Conservation (phyloP, 1,284 basidiomycete genomes). For the Sanghuangporus baumii region DNA sequence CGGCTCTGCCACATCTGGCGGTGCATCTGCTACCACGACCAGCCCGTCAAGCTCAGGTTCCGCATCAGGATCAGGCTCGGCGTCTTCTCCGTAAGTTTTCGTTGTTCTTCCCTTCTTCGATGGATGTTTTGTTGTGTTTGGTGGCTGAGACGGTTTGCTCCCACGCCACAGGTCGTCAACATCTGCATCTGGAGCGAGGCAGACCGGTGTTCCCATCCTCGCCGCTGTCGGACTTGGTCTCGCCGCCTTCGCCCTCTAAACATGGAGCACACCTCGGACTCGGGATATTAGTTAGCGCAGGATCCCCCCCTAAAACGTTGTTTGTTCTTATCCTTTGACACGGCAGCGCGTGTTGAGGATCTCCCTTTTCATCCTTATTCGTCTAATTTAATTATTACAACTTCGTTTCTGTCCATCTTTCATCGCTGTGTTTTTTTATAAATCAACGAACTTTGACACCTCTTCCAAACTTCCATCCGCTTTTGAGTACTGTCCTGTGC, state of each 20-base stretch:
- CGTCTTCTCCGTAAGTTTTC: not conserved
- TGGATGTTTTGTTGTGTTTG: not conserved
- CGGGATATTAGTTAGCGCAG: not conserved
- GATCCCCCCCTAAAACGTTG: not conserved
- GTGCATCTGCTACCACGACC: not conserved
- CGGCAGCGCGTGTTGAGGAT: not conserved
- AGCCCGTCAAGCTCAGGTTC: not conserved
- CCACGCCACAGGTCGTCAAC: not conserved
- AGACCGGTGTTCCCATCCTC: constrained; percentile 32
- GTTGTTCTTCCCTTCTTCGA: not conserved
- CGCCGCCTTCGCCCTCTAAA: constrained; percentile 36
- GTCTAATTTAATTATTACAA: not conserved
- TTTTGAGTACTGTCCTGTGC: not conserved
- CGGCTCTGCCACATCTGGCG: not conserved
- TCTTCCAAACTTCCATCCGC: not conserved
- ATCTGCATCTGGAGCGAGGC: constrained; percentile 21
- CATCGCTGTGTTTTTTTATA: not conserved
- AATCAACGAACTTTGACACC: not conserved
- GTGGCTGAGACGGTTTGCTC: not conserved
- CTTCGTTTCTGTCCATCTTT: not conserved
- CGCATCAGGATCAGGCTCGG: not conserved
- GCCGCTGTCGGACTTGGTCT: constrained; percentile 37
- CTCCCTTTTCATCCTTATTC: not conserved
- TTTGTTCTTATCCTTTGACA: not conserved
- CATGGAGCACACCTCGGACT: not conserved